A percentile compares a stretch with the other conserved stretches of the same genome.
Evolutionary conservation across 345 rosid species (phyloP).

Genomic region (Erysimum cheiranthoides): DNA sequence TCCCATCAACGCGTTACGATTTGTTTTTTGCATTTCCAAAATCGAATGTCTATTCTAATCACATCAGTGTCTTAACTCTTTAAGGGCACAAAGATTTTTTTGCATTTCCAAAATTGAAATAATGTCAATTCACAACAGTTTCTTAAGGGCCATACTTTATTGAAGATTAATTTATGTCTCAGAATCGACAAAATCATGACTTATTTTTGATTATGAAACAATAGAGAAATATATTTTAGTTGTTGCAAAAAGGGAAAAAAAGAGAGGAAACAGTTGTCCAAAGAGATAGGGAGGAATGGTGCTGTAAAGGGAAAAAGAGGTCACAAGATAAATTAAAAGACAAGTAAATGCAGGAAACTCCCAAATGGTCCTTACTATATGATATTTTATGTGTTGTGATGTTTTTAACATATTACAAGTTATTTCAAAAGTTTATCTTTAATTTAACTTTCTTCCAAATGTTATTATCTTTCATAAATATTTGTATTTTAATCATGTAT

Average conservation of each 20-base stretch:
- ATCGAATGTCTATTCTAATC: background rate
- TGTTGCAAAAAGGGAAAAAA: background rate
- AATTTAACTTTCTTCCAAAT: too few species aligned
- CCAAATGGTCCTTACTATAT: slow-evolving; percentile 16
- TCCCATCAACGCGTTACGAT: background rate
- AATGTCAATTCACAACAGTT: background rate
- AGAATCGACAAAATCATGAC: slow-evolving; percentile 13
- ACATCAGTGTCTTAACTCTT: background rate
- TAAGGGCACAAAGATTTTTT: too few species aligned
- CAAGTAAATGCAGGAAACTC: slow-evolving; percentile 8
- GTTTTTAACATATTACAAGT: too few species aligned
- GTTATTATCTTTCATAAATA: too few species aligned
- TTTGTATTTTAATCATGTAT: too few species aligned
- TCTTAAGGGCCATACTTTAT: background rate
- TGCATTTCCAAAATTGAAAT: background rate
- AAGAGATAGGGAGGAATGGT: slow-evolving; percentile 20
- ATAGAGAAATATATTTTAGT: slow-evolving; percentile 4
- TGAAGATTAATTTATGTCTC: background rate
- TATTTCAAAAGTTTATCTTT: too few species aligned
- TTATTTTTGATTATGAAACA: background rate
- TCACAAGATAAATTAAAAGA: slow-evolving; percentile 37
- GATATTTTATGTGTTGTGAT: too few species aligned
- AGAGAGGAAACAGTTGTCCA: slow-evolving; percentile 26
- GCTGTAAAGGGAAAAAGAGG: slow-evolving; percentile 40
- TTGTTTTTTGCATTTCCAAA: background rate